These are phyloP conservation scores for Decorospora gaudefroyi DNA, from an alignment of 2,329 filamentous ascomycete species.

Conservation along the genomic window DNA sequence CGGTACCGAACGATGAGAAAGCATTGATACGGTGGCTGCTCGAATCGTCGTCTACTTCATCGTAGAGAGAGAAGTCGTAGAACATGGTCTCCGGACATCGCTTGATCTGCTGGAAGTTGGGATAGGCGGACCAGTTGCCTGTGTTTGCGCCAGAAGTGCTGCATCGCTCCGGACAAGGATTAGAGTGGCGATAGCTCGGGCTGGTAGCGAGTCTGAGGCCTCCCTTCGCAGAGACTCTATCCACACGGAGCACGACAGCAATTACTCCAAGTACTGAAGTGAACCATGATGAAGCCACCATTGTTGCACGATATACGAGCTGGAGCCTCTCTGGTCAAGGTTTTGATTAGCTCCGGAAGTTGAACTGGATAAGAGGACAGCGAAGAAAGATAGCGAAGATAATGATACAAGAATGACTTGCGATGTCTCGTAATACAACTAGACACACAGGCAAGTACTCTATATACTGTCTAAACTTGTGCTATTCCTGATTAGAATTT, in stretches of 20 bases:
- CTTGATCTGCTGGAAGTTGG: constrained; percentile 5
- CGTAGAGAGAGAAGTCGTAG: constrained; percentile 4
- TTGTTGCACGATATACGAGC: background rate
- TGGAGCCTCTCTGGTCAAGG: background rate
- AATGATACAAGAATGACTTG: background rate
- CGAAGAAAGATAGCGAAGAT: background rate
- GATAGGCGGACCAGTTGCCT: constrained; percentile 6
- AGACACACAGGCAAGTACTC: background rate
- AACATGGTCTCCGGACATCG: constrained; percentile 4
- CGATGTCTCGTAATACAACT: background rate
- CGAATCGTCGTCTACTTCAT: background rate
- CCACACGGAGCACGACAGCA: background rate
- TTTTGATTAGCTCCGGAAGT: background rate
- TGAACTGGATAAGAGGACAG: background rate
- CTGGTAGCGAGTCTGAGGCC: constrained; percentile 2
- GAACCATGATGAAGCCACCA: constrained; percentile 1
- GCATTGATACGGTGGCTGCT: constrained; percentile 4
- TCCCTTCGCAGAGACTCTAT: background rate
- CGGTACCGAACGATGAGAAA: constrained; percentile 2
- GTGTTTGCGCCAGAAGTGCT: constrained; percentile 1
- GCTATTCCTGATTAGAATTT: background rate
- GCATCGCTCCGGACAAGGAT: constrained; percentile 5
- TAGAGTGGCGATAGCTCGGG: constrained; percentile 1
- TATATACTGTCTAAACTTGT: background rate
- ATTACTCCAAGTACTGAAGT: background rate